A percentile compares a stretch with the other conserved stretches of the same genome.
phyloP scores from a whole-genome alignment of 1,284 basidiomycete genomes.

The Boletus smithii region DNA sequence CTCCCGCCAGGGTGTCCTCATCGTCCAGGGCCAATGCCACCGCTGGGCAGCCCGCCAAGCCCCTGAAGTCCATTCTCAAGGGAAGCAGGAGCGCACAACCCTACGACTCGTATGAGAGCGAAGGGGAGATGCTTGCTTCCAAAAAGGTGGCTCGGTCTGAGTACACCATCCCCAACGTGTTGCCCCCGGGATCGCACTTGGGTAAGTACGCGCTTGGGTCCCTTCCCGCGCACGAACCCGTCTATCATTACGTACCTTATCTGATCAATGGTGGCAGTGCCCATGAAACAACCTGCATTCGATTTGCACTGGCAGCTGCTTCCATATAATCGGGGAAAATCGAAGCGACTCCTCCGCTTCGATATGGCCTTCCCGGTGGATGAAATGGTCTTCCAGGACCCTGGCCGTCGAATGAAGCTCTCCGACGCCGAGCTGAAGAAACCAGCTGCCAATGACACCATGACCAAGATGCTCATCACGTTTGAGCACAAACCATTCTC shows the following conservation, averaged over 20 bases:
- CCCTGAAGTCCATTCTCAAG: conserved; percentile 34
- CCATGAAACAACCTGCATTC: conserved; percentile 28
- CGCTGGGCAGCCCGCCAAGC: conserved; percentile 24
- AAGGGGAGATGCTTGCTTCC: conserved; percentile 24
- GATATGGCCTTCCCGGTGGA: conserved; percentile 30
- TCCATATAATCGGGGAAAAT: conserved; percentile 31
- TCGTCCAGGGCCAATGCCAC: conserved; percentile 23
- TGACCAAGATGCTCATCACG: conserved; percentile 38
- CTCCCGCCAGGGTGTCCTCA: conserved; percentile 21
- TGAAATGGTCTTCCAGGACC: conserved; percentile 21
- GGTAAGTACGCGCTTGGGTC: conserved; percentile 20
- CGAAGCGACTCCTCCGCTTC: conserved; percentile 29
- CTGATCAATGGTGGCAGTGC: conserved; percentile 27
- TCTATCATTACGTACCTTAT: conserved; percentile 24
- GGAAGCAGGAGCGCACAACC: conserved; percentile 15
- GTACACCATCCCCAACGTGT: conserved; percentile 27
- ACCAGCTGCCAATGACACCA: conserved; percentile 30
- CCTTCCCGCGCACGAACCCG: background rate
- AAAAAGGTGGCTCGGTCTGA: conserved; percentile 22
- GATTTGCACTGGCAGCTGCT: conserved; percentile 43
- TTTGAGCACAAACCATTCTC: conserved; percentile 30
- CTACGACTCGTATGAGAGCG: conserved; percentile 31
- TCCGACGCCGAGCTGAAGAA: conserved; percentile 34
- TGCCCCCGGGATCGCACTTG: conserved; percentile 24
- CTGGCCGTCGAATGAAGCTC: conserved; percentile 17